Evolutionary conservation across 2,329 filamentous ascomycete genomes (phyloP).

Genomic region (Tricladium varicosporioides): DNA sequence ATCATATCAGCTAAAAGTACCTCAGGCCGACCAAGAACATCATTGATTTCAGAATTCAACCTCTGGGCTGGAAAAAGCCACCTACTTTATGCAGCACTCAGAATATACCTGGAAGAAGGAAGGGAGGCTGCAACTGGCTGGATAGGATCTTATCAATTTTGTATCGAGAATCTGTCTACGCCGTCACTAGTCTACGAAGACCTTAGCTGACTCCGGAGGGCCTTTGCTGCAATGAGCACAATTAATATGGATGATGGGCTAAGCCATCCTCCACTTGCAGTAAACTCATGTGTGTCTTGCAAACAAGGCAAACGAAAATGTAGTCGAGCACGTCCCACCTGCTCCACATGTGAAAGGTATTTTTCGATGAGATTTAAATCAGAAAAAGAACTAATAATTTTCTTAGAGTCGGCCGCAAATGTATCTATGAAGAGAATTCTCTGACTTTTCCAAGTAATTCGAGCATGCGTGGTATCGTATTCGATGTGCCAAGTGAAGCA

Average conservation of each 20-base stretch:
- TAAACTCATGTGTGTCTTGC: slow-evolving; percentile 10
- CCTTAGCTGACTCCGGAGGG: neutral
- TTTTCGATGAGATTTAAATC: neutral
- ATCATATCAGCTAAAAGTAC: too few relatives aligned
- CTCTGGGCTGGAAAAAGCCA: too few relatives aligned
- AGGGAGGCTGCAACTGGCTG: too few relatives aligned
- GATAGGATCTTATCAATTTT: too few relatives aligned
- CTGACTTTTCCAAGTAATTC: neutral
- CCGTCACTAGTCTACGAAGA: too few relatives aligned
- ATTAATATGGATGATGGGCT: neutral
- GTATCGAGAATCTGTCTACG: too few relatives aligned
- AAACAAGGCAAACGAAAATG: slow-evolving; percentile 16
- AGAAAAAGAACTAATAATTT: neutral
- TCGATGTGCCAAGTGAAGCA: neutral
- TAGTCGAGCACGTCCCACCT: slow-evolving; percentile 5
- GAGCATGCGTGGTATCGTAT: neutral
- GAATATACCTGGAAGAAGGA: too few relatives aligned
- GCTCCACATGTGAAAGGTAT: slow-evolving; percentile 12
- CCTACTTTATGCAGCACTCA: too few relatives aligned
- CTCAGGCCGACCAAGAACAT: too few relatives aligned
- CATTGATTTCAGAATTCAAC: too few relatives aligned
- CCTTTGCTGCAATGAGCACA: neutral
- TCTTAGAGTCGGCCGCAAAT: slow-evolving; percentile 7
- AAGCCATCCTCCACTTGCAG: neutral
- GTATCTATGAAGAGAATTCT: slow-evolving; percentile 11